Evolutionary conservation across 306 rosid species (phyloP), one percentile per base, ranked within the genome.

Genomic region (Citrullus amarus): DNA sequence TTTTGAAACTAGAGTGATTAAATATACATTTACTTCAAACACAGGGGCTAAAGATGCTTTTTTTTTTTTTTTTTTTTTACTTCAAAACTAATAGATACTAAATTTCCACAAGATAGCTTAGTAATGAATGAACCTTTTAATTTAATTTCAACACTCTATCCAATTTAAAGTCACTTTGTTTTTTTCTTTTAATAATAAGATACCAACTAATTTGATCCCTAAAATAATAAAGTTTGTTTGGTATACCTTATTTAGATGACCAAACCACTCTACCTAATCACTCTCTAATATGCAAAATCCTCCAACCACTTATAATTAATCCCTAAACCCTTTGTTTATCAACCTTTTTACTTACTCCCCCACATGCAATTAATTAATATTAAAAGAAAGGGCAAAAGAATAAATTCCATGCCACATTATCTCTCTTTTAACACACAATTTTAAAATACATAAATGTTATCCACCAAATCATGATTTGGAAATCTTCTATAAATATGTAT

Each of bases 201-300:
- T 74, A 30, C 48, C 48, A 74, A 74, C 62, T 16, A 48, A 13
- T 53, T 74, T 74, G 48, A 51, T 74, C 30, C 30, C 62, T 53
- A 16, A 74, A 59, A 22, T 53, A 12, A 73, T 62, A 65, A 54
- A 53, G 60, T 53, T 46, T 74, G 46, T 68, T 39, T 74, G 62
- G 36, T 54, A 53, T 32, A 74, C 57, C 48, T 74, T 22, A 17
- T 4, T 72, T 50, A 74, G 44, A 50, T 74, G 41, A 53, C 43
- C 17, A 53, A 51, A 50, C 78, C 44, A 30, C 78, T 32, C 9
- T 6, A 74, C 78, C 78, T 53, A 74, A 74, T 74, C 62, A 74
- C 77, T 39, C 10, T 20, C 8, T 14, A 3, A 2, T 25, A 44
- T 43, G 50, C n/a, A 66, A 36, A 38, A 41, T 6, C 71, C 13